These are phyloP conservation scores for Globisporangium yorkense DNA, from an alignment of 352 stramenopile genomes.

Conservation along the genomic window DNA sequence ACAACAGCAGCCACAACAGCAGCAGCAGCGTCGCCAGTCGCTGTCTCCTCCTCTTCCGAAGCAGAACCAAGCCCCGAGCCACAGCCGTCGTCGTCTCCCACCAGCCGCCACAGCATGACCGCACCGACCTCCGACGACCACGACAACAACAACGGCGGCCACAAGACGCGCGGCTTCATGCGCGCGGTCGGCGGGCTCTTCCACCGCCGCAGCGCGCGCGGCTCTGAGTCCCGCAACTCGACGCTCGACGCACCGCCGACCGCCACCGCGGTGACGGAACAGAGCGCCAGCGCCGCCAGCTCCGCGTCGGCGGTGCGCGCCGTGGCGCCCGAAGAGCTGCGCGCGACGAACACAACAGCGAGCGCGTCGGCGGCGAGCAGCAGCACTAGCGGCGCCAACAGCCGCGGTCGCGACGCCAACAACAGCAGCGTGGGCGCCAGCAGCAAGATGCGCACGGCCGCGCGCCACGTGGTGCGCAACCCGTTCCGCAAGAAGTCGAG, in stretches of 20 bases:
- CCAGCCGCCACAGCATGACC: constrained; percentile 3
- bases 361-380: neutral
- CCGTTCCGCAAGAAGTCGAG: constrained; percentile 26
- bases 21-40: neutral
- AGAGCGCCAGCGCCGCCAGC: neutral
- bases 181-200: constrained; percentile 44
- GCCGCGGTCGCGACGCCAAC: constrained; percentile 1
- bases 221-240: constrained; percentile 14
- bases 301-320: constrained; percentile 10
- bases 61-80: neutral
- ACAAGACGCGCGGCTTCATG: constrained; percentile 40
- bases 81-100: neutral
- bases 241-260: neutral
- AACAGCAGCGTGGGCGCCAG: constrained; percentile 5
- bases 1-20: neutral
- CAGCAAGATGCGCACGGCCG: neutral
- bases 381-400: neutral
- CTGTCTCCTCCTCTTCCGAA: neutral
- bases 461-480: constrained; percentile 11
- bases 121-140: neutral
- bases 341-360: constrained; percentile 18
- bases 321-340: constrained; percentile 5
- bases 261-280: neutral
- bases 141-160: constrained; percentile 1
- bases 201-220: constrained; percentile 22